Base-by-base conservation (phyloP, 2,329 filamentous ascomycete genomes). In the Aspergillus fijiensis region DNA sequence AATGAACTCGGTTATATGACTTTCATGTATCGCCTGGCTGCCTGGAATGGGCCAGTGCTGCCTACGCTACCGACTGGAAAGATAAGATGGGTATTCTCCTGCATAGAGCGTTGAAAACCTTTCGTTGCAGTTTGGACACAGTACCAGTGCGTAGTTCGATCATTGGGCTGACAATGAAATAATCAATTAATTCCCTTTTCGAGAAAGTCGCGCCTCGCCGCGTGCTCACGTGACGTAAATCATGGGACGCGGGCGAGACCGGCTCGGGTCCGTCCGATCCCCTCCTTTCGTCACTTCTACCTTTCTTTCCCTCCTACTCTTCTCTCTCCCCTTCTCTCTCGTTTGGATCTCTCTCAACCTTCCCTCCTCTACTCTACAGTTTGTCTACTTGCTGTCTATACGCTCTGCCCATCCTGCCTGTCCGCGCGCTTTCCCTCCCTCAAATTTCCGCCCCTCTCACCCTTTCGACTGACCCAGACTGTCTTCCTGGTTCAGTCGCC, bases 401-500 rank as follows among this genome's bases (percentile, higher is more conserved):
- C 39, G 12, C 6, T 45, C 16, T 9, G 12, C 39, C 23, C 35
- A 47, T 66, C 57, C 27, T 45, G 33, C 51, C 25, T 25, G 55
- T 27, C 48, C 50, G 48, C 49, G 59, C 59, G 16, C 52, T 62
- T 51, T 39, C 57, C 25, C 35, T 16, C 58, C 31, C 55, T 49
- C 39, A 53, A 49, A 35, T 21, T 49, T 53, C 62, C 35, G 25
- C 23, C 33, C 23, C n/a, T 25, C 42, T 49, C 35, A 33, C 59
- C 59, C 45, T 57, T 55, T 68, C 71, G 82, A 81, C 82, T 84
- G 82, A 81, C 69, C 81, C 80, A 79, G 77, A 73, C 72, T 54
- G 60, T 60, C 58, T 61, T 62, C 65, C 76, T 81, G 82, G 84
- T 79, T 86, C 85, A 82, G 85, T 87, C 84, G 72, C 70, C 69